These are phyloP conservation scores for Tanacetum coccineum DNA, from an alignment of 129 eudicot genomes.

Conservation along the genomic window DNA sequence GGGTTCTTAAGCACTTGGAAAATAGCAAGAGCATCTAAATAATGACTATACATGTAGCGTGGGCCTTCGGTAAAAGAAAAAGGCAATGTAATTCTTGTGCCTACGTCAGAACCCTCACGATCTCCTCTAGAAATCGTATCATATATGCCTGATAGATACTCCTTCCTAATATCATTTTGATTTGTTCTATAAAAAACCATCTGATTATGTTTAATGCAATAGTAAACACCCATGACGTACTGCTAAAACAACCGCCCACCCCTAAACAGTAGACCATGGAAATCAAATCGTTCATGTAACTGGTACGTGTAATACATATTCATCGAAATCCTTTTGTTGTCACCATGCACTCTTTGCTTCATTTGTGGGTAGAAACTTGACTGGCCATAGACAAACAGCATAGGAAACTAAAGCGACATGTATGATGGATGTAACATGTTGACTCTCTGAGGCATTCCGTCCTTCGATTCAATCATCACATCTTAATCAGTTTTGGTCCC, in stretches of 20 bases:
- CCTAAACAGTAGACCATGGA: not conserved
- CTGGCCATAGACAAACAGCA: not conserved
- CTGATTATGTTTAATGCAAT: not conserved
- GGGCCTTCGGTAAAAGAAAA: too few species aligned
- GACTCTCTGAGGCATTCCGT: not conserved
- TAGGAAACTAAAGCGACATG: not conserved
- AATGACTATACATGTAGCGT: too few species aligned
- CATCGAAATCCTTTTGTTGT: not conserved
- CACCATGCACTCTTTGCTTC: not conserved
- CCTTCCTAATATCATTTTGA: not conserved
- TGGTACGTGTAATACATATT: not conserved
- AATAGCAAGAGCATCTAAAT: too few species aligned
- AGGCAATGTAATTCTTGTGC: too few species aligned
- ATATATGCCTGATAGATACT: slow-evolving; percentile 2
- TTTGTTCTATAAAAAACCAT: not conserved
- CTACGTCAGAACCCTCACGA: too few species aligned
- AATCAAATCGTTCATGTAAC: not conserved
- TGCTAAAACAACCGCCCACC: too few species aligned
- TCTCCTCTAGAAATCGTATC: too few species aligned
- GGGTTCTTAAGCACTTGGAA: too few species aligned
- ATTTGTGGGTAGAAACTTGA: not conserved
- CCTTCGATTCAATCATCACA: not conserved
- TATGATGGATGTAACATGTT: not conserved
- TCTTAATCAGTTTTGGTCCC: not conserved
- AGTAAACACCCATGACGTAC: not conserved